Evolutionary conservation across 345 rosid genomes (phyloP).

Genomic region (Eutrema heterophyllum): DNA sequence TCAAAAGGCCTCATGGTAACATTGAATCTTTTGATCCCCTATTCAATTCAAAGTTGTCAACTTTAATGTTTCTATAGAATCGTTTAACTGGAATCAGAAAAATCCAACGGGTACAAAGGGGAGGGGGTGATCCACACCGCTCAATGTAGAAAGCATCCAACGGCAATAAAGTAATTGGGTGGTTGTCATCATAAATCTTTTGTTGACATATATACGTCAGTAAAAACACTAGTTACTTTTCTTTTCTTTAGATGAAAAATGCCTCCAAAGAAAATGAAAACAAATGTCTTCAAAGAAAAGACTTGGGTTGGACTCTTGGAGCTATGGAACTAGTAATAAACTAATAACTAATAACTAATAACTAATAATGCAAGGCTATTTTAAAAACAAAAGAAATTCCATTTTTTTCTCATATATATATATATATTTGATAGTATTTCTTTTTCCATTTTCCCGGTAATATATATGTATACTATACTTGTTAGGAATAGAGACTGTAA

Average conservation of each 20-base stretch:
- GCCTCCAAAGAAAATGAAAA: not conserved
- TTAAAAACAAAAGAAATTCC: not conserved
- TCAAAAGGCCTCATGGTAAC: not conserved
- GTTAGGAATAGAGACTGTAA: not conserved
- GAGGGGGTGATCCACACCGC: not conserved
- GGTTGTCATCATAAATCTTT: not conserved
- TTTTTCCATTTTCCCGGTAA: not conserved
- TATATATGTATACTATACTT: not conserved
- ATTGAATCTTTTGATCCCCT: not conserved
- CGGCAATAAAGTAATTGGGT: not conserved
- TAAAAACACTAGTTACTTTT: not conserved
- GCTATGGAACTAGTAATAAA: not conserved
- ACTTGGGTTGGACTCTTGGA: not conserved
- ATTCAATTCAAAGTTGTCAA: not conserved
- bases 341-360: too few species aligned
- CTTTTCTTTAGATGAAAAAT: not conserved
- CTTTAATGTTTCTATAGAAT: not conserved
- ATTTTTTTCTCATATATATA: not conserved
- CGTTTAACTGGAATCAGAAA: not conserved
- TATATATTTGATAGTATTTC: not conserved
- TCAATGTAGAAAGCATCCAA: constrained; percentile 12
- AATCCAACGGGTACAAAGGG: not conserved
- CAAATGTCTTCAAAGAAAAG: not conserved
- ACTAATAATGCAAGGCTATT: not conserved
- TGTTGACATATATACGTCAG: not conserved